phyloP scores from a whole-genome alignment of 495 filamentous ascomycete species.

The Annulohypoxylon nitens region DNA sequence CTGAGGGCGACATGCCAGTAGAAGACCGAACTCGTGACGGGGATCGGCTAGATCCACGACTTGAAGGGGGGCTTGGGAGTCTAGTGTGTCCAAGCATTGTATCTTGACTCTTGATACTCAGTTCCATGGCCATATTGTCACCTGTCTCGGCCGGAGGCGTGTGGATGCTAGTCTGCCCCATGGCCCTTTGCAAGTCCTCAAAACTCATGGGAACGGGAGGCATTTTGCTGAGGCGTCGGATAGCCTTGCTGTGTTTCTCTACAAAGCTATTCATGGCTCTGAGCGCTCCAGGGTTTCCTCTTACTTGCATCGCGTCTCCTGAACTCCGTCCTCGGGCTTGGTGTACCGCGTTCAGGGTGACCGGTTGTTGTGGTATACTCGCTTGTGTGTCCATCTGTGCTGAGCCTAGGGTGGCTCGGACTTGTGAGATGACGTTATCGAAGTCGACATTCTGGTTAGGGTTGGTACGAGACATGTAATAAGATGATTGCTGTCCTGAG shows the following conservation, averaged over 20 bases:
- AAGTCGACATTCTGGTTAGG: slow-evolving; percentile 55
- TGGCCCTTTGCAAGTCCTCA: slow-evolving; percentile 51
- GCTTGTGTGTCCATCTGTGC: slow-evolving; percentile 32
- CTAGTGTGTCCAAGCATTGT: slow-evolving; percentile 13
- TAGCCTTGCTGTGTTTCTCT: slow-evolving; percentile 59
- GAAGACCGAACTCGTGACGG: slow-evolving; percentile 30
- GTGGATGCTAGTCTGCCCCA: slow-evolving; percentile 33
- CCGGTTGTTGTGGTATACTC: slow-evolving; percentile 39
- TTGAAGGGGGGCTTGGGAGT: slow-evolving; percentile 54
- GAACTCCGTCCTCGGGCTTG: slow-evolving; percentile 51
- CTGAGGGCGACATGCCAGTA: slow-evolving; percentile 35
- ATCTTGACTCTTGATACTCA: slow-evolving; percentile 31
- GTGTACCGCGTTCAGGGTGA: slow-evolving; percentile 56
- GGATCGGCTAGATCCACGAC: slow-evolving; percentile 44
- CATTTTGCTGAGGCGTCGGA: slow-evolving; percentile 60
- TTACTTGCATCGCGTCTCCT: slow-evolving; percentile 50
- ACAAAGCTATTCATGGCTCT: slow-evolving; percentile 62
- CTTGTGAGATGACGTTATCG: slow-evolving; percentile 59
- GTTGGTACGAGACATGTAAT: slow-evolving; percentile 44
- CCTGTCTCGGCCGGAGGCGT: slow-evolving; percentile 43
- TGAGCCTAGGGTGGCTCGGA: slow-evolving; percentile 53
- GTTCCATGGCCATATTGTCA: slow-evolving; percentile 16
- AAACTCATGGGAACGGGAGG: slow-evolving; percentile 52
- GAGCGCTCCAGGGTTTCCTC: slow-evolving; percentile 58
- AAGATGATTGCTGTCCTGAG: slow-evolving; percentile 47